Evolutionary conservation across 169 alveolate genomes (phyloP).

Genomic region (Plasmodium sp.): DNA sequence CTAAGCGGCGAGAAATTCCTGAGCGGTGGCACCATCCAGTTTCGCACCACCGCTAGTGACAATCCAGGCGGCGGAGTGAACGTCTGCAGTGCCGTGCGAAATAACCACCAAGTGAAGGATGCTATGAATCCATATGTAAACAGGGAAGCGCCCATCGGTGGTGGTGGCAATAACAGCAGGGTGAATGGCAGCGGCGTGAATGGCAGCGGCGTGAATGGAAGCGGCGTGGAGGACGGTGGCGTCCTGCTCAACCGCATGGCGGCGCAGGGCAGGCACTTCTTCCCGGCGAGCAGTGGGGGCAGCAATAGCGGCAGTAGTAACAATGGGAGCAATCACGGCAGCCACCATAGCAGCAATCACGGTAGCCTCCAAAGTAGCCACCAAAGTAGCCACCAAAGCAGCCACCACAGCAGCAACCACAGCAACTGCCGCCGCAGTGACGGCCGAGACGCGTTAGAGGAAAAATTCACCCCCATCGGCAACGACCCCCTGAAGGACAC

Average conservation of each 20-base stretch:
- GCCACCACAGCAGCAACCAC: not conserved
- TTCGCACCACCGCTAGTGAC: not conserved
- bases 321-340: not conserved
- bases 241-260: not conserved
- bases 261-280: not conserved
- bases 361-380: no score
- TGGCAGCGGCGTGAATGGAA: not conserved
- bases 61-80: not conserved
- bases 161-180: not conserved
- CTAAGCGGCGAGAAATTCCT: not conserved
- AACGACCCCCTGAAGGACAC: not conserved
- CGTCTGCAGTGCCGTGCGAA: not conserved
- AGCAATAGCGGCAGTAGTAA: not conserved
- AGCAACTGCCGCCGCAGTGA: not conserved
- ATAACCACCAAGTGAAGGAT: not conserved
- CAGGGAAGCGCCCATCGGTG: not conserved
- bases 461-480: not conserved
- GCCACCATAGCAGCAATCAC: not conserved
- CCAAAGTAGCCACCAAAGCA: not conserved
- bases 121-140: not conserved
- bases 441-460: not conserved
- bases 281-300: not conserved
- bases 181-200: not conserved
- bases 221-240: not conserved
- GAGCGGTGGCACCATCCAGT: not conserved